Evolutionary conservation across 148 eudicot species (phyloP), one percentile per base, ranked within the genome.

Genomic region (Salicornia ramosissima): DNA sequence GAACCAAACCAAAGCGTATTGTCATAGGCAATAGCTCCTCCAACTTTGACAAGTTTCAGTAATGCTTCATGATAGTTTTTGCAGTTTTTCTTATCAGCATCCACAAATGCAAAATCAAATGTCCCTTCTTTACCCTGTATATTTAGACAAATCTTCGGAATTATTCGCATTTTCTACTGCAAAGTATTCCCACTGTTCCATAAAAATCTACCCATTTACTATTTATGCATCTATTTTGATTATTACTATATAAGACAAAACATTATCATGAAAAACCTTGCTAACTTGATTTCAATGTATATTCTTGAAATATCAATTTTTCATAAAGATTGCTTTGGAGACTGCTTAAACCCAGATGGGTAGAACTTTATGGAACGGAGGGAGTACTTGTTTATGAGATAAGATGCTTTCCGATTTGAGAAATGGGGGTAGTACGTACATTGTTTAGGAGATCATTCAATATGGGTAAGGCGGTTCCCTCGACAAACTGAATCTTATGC

Each of bases 1-100:
- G 84, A 75, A 0, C 87, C 87, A 43, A 75, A 76, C 87, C 87
- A 84, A 43, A 84, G 77, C 4, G 87, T 84, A 77, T 81, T 84
- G 77, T 84, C 84, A 24, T 63, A 70, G 9, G 71, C 74, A 30
- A 78, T 78, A 18, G 58, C 29, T 68, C 80, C 80, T 54, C 77
- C 80, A 62, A 72, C 73, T 36, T 72, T 67, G 16, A 78, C 77
- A 1, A 78, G 73, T 42, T 78, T 78, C 22, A 78, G 7, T 33
- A 78, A 51, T 9, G 31, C 26, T 51, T 78, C 80, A 28, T 72
- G 76, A 50, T 72, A 72, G 24, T 72, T 51, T 13, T 1, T 43
- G 77, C 73, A 72, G 73, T 55, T 78, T 31, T 4, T 1, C 65
- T 78, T 78, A 42, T 78, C 80, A 10, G 73, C 80, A 11, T 78